Evolutionary conservation across 192 early-diverging fungal species (phyloP), one percentile per base, ranked within the genome.

Genomic region (Coemansia sp.): DNA sequence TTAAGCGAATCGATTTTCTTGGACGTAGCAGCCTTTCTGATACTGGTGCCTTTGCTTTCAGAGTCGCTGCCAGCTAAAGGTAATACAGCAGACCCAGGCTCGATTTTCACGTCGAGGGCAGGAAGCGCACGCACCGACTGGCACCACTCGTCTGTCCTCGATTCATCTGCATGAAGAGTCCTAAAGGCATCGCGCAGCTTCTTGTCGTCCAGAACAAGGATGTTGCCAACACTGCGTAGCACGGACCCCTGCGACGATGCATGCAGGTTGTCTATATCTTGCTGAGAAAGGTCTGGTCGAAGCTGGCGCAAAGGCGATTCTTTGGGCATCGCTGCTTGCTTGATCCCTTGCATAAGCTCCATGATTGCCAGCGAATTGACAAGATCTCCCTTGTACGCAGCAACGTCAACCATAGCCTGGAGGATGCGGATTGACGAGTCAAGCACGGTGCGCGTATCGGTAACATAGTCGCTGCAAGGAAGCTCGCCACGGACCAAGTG

Each of bases 391-490:
- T 85, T 75, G 43, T 77, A 82, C 48, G 87, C 86, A 2, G 90
- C 92, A 23, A 95, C 84, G 72, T 97, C 95, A 48, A 97, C 87
- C 94, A 97, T 95, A 21, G 97, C 96, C 83, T 93, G 90, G 65
- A 93, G 75, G 29, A 99, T 87, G 65, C 96, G 94, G 48, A 98
- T 89, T 31, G 91, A 83, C 62, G 93, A 92, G 71, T 98, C 96
- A 28, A 99, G 75, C 8, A 99, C 94, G 1, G 92, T 89, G 3
- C 90, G 87, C 4, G 88, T 91, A 76, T 99, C 97, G 0, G 96
- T 97, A 26, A 85, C 78, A 75, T 93, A 97, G 84, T 99, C 97
- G 42, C 92, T 80, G 59, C 89, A 90, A 0, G 96, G 94, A 25
- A 99, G 72, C 23, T 82, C 77, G 30, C 89, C 83, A 28, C 96